Conservation (phyloP, 257 asterid genomes). For the Paraleonurus japonicus region DNA sequence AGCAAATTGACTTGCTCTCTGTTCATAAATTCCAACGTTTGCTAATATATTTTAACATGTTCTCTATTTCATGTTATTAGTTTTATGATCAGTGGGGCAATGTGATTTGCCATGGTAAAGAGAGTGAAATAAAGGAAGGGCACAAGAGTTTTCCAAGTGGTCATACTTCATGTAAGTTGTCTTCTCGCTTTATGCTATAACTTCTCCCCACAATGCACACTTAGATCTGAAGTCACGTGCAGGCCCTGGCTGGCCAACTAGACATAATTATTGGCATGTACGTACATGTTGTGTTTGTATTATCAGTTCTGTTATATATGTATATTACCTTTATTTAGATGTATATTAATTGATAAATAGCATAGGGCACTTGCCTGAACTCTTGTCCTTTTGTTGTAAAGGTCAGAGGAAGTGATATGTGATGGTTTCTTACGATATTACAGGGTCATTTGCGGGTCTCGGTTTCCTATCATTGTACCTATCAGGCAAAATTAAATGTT, state of each 20-base stretch:
- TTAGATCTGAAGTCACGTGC: neutral
- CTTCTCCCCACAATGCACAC: neutral
- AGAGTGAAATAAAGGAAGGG: conserved; percentile 76
- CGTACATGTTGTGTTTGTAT: neutral
- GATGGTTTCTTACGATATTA: neutral
- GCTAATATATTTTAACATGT: too few species aligned
- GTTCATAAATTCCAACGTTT: neutral
- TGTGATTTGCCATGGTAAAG: conserved; percentile 72
- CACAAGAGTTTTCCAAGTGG: conserved; percentile 97
- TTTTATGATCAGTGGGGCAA: conserved; percentile 57
- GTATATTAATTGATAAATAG: neutral
- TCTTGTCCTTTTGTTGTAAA: neutral
- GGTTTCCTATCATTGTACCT: conserved; percentile 72
- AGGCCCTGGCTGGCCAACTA: neutral
- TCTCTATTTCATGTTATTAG: conserved; percentile 32
- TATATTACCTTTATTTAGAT: neutral
- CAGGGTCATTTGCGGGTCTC: conserved; percentile 98
- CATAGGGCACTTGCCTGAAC: neutral
- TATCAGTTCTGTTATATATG: neutral
- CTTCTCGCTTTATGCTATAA: neutral
- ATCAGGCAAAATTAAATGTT: conserved; percentile 81
- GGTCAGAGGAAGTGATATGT: neutral
- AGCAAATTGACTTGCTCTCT: neutral
- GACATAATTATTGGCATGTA: neutral
- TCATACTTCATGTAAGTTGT: conserved; percentile 74